Percentiles rank a stretch among this genome's conserved stretches.
These are phyloP conservation scores for Hyaloscypha hepaticicola DNA, from an alignment of 495 filamentous ascomycete genomes.

Conservation along the genomic window DNA sequence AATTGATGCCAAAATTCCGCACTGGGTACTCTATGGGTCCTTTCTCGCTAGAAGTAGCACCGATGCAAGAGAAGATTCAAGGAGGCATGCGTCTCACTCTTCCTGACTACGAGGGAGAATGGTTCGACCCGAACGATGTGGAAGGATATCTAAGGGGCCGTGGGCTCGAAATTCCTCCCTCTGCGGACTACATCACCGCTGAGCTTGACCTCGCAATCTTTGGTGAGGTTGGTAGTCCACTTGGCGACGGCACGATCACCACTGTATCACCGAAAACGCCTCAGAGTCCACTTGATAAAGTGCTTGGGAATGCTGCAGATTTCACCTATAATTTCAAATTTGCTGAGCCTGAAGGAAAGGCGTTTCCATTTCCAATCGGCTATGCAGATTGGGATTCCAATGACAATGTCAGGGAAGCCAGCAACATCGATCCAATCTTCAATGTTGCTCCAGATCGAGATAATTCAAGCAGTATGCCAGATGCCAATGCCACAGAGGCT, in stretches of 20 bases:
- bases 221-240: constrained; percentile 1
- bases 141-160: constrained; percentile 64
- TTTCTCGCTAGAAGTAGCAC: constrained; percentile 31
- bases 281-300: constrained; percentile 16
- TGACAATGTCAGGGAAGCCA: constrained; percentile 1
- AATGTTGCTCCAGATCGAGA: neutral
- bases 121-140: constrained; percentile 71
- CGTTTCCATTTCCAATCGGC: constrained; percentile 19
- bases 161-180: constrained; percentile 54
- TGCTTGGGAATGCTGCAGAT: neutral
- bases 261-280: constrained; percentile 27
- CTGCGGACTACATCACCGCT: constrained; percentile 51
- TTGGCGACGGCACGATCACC: constrained; percentile 9
- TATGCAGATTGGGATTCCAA: constrained; percentile 15
- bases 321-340: constrained; percentile 12
- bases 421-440: constrained; percentile 25
- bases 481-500: neutral
- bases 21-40: constrained; percentile 44
- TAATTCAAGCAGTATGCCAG: neutral
- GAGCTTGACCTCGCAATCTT: constrained; percentile 41
- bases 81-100: constrained; percentile 43
- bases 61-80: constrained; percentile 31
- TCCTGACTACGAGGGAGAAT: constrained; percentile 62
- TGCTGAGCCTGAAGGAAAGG: constrained; percentile 7
- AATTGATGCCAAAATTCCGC: constrained; percentile 35